Conservation (phyloP, 225 moss, liverwort and hornwort genomes). For the Physcomitrium patens region DNA sequence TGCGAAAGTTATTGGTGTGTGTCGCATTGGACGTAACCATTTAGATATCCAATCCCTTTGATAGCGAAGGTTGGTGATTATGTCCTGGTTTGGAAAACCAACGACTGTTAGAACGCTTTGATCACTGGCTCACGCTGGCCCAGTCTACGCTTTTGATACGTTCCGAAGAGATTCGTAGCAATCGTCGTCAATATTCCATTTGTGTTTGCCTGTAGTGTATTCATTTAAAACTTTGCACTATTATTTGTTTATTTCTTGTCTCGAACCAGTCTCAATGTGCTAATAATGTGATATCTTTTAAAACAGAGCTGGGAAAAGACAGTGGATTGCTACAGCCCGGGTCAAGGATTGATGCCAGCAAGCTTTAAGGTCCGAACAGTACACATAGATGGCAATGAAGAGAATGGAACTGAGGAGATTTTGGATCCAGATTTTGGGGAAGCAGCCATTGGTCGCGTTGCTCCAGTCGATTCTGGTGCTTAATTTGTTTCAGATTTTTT, state of each 20-base stretch:
- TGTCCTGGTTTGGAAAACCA: too few relatives aligned
- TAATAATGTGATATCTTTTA: not conserved
- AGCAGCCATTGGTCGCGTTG: conserved; percentile 95
- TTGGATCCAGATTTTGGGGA: conserved; percentile 95
- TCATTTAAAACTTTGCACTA: too few relatives aligned
- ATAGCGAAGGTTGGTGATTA: not conserved
- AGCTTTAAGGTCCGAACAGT: conserved; percentile 83
- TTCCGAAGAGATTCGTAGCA: too few relatives aligned
- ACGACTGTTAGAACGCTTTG: too few relatives aligned
- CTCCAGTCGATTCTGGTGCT: conserved; percentile 95
- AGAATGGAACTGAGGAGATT: conserved; percentile 69
- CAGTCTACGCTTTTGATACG: too few relatives aligned
- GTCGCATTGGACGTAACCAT: too few relatives aligned
- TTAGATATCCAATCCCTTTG: not conserved
- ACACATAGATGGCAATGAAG: conserved; percentile 57
- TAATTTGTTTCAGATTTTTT: not conserved
- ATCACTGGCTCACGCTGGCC: too few relatives aligned
- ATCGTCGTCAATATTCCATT: too few relatives aligned
- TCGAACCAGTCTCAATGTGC: not conserved
- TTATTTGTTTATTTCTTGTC: too few relatives aligned
- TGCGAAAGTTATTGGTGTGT: not conserved
- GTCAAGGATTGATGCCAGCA: conserved; percentile 94
- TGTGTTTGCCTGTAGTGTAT: too few relatives aligned
- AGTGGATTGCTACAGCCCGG: conserved; percentile 91
- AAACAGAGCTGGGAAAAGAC: conserved; percentile 93